phyloP scores from a whole-genome alignment of 352 stramenopile genomes.

The Phytophthora cryptogea region DNA sequence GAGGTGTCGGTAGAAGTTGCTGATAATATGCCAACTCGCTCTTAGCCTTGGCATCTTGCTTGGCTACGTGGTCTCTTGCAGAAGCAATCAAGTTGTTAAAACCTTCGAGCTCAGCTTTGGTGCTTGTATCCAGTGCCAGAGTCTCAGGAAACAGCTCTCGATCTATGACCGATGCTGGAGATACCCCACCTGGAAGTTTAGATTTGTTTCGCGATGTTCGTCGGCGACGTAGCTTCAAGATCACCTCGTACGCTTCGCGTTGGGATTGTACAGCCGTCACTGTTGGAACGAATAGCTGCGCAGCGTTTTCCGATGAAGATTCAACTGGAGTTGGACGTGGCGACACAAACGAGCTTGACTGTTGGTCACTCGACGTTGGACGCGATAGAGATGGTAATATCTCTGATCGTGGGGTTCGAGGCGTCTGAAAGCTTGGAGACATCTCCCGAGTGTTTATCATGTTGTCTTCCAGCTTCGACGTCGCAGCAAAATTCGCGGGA shows the following conservation, averaged over 20 bases:
- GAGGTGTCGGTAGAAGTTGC: constrained; percentile 42
- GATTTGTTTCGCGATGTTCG: constrained; percentile 12
- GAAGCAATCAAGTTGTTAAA: constrained; percentile 59
- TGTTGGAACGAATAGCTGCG: background rate
- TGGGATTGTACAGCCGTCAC: constrained; percentile 30
- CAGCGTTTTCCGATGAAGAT: background rate
- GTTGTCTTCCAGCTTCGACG: constrained; percentile 1
- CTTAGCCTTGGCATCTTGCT: constrained; percentile 45
- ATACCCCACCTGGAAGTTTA: background rate
- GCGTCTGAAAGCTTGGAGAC: background rate
- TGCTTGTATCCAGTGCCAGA: constrained; percentile 24
- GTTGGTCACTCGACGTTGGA: constrained; percentile 8
- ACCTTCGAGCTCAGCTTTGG: constrained; percentile 52
- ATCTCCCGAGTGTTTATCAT: background rate
- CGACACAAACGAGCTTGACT: background rate
- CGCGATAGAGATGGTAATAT: constrained; percentile 9
- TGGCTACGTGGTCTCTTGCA: constrained; percentile 42
- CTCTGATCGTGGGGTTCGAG: constrained; percentile 1
- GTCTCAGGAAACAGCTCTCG: constrained; percentile 36
- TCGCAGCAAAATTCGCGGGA: background rate
- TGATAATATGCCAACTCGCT: constrained; percentile 63
- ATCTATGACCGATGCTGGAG: constrained; percentile 15
- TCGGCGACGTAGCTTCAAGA: constrained; percentile 41
- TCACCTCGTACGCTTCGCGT: constrained; percentile 42
- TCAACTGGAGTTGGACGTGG: background rate